These are phyloP conservation scores for Dictyophora rubrovolvata DNA, from an alignment of 768 basidiomycete genomes.

Conservation along the genomic window DNA sequence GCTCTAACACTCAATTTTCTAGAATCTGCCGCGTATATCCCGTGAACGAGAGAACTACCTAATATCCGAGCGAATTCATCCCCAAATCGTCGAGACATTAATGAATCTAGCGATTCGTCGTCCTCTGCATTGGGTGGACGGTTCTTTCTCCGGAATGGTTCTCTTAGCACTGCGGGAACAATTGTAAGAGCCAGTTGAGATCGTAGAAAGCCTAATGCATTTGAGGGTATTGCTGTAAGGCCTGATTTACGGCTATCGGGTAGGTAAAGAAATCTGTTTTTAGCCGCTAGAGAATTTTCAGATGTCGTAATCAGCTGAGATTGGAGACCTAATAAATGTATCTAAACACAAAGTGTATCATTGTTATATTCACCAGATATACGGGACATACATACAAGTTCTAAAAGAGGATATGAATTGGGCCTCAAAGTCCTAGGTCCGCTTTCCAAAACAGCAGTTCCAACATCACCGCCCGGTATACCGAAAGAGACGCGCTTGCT, in stretches of 20 bases:
- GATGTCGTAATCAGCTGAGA: constrained; percentile 56
- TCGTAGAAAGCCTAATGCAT: constrained; percentile 26
- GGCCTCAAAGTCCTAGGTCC: constrained; percentile 86
- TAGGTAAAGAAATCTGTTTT: constrained; percentile 63
- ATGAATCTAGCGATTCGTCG: constrained; percentile 78
- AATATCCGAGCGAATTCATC: constrained; percentile 59
- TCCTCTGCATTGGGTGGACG: constrained; percentile 17
- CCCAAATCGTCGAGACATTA: constrained; percentile 69
- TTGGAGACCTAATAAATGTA: constrained; percentile 60
- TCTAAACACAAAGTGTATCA: constrained; percentile 31
- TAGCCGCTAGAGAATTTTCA: constrained; percentile 59
- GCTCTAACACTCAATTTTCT: constrained; percentile 62
- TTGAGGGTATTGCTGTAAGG: constrained; percentile 40
- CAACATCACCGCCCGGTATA: constrained; percentile 14
- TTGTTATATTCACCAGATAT: constrained; percentile 9
- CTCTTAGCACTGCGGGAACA: constrained; percentile 43
- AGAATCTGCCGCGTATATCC: constrained; percentile 87
- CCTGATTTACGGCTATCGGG: constrained; percentile 32
- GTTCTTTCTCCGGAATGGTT: constrained; percentile 35
- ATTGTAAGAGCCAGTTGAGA: constrained; percentile 35
- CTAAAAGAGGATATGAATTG: constrained; percentile 59
- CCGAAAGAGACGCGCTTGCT: constrained; percentile 44
- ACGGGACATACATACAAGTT: constrained; percentile 49
- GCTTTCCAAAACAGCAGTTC: constrained; percentile 58
- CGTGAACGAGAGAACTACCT: constrained; percentile 77